Conservation (phyloP, 768 basidiomycete genomes). For the Tulasnella sp. region DNA sequence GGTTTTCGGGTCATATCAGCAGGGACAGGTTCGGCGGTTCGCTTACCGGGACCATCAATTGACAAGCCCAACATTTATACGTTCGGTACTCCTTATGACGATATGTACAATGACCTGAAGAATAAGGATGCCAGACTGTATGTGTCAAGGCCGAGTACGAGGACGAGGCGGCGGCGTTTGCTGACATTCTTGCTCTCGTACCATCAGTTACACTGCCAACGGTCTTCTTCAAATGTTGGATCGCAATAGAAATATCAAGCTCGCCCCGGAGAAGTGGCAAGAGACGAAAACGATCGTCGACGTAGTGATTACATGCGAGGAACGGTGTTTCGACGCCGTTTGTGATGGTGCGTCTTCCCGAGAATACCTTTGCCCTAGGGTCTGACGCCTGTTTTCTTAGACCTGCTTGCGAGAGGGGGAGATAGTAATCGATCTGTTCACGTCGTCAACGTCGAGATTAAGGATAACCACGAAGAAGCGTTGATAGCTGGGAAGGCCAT, state of each 20-base stretch:
- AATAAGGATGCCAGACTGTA: slow-evolving; percentile 77
- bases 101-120: slow-evolving; percentile 85
- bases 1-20: slow-evolving; percentile 87
- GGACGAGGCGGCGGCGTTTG: neutral
- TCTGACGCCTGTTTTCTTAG: slow-evolving; percentile 35
- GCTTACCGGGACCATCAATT: slow-evolving; percentile 89
- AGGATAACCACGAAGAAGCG: slow-evolving; percentile 98
- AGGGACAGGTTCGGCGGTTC: slow-evolving; percentile 95
- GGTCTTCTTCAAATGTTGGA: slow-evolving; percentile 95
- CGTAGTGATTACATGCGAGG: slow-evolving; percentile 97
- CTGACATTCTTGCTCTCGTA: too few relatives aligned
- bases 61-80: slow-evolving; percentile 96
- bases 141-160: slow-evolving; percentile 30
- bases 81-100: slow-evolving; percentile 95
- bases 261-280: slow-evolving; percentile 95
- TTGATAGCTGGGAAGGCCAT: slow-evolving; percentile 93
- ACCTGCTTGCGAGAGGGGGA: slow-evolving; percentile 78
- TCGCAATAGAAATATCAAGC: slow-evolving; percentile 84
- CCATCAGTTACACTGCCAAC: slow-evolving; percentile 76
- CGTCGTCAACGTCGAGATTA: slow-evolving; percentile 95
- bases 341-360: slow-evolving; percentile 69
- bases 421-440: slow-evolving; percentile 93
- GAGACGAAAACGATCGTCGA: slow-evolving; percentile 85
- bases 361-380: slow-evolving; percentile 16
- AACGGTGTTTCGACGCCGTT: slow-evolving; percentile 96